A percentile compares a stretch with the other conserved stretches of the same genome.
Conservation (phyloP, 257 asterid genomes). For the Cordia subcordata region DNA sequence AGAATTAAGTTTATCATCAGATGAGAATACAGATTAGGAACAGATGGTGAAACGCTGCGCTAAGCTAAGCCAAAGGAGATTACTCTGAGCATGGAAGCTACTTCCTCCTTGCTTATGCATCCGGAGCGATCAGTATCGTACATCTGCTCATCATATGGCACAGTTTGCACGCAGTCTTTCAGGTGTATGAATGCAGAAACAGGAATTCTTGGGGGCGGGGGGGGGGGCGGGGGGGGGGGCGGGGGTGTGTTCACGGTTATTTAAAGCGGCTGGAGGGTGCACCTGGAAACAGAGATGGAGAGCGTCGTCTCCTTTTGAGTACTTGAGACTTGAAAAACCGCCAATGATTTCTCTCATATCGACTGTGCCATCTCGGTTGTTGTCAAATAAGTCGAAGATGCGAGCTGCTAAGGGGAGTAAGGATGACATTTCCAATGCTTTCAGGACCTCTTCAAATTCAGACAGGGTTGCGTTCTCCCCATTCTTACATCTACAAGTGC, state of each 20-base stretch:
- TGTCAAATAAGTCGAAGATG: conserved; percentile 67
- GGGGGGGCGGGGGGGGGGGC: no score
- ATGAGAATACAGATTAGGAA: background rate
- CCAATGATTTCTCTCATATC: conserved; percentile 85
- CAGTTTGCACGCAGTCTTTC: no score
- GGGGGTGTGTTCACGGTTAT: no score
- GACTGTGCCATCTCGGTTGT: conserved; percentile 74
- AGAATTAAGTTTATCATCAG: background rate
- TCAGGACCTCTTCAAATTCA: conserved; percentile 73
- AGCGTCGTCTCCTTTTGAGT: conserved; percentile 86
- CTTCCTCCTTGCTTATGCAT: conserved; percentile 82
- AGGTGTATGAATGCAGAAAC: no score
- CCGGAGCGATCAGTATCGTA: conserved; percentile 81
- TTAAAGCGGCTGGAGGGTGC: background rate
- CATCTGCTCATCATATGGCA: conserved; percentile 38
- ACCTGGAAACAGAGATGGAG: conserved; percentile 87
- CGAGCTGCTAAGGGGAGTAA: conserved; percentile 66
- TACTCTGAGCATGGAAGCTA: conserved; percentile 78
- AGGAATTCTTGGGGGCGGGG: no score
- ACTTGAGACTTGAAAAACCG: conserved; percentile 75
- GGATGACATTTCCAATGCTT: conserved; percentile 71
- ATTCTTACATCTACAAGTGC: conserved; percentile 49
- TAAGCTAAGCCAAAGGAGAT: background rate
- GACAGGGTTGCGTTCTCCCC: conserved; percentile 63
- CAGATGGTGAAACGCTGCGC: background rate